Percentiles rank a stretch among this genome's conserved stretches.
Evolutionary conservation across 2,329 filamentous ascomycete genomes (phyloP).

Genomic region (Fusarium coicis): DNA sequence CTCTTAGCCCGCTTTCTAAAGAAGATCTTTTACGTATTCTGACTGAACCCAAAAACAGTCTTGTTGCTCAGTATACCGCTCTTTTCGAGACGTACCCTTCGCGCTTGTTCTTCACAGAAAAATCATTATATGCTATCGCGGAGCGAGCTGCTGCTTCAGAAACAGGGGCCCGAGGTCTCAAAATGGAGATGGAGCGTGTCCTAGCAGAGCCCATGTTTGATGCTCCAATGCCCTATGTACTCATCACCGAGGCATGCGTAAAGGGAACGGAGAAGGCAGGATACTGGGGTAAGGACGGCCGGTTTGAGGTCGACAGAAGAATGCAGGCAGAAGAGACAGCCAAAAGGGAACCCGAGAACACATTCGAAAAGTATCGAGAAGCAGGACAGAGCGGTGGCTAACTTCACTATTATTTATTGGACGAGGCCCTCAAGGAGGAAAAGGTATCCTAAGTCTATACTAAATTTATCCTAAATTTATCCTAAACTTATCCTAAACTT

Average conservation of each 20-base stretch:
- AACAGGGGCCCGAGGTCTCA: slow-evolving; percentile 83
- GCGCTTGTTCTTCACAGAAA: slow-evolving; percentile 83
- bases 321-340: slow-evolving; percentile 70
- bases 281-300: slow-evolving; percentile 77
- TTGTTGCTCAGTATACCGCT: slow-evolving; percentile 88
- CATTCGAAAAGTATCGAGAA: slow-evolving; percentile 58
- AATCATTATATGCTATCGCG: slow-evolving; percentile 84
- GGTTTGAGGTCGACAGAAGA: slow-evolving; percentile 74
- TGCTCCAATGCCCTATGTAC: slow-evolving; percentile 78
- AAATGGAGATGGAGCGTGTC: slow-evolving; percentile 83
- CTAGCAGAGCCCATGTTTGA: slow-evolving; percentile 85
- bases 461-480: too few species aligned
- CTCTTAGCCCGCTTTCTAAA: slow-evolving; percentile 78
- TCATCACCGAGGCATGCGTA: slow-evolving; percentile 78
- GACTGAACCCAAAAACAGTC: slow-evolving; percentile 89
- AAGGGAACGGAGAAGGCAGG: slow-evolving; percentile 67
- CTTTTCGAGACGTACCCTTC: slow-evolving; percentile 85
- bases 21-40: slow-evolving; percentile 83
- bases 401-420: slow-evolving; percentile 19
- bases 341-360: slow-evolving; percentile 30
- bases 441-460: too few species aligned
- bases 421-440: not conserved
- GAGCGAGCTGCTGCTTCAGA: slow-evolving; percentile 67
- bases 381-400: slow-evolving; percentile 61
- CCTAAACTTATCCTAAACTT: too few species aligned